Base-by-base conservation (phyloP, 108 stramenopile genomes). In the Seminavis robusta region DNA sequence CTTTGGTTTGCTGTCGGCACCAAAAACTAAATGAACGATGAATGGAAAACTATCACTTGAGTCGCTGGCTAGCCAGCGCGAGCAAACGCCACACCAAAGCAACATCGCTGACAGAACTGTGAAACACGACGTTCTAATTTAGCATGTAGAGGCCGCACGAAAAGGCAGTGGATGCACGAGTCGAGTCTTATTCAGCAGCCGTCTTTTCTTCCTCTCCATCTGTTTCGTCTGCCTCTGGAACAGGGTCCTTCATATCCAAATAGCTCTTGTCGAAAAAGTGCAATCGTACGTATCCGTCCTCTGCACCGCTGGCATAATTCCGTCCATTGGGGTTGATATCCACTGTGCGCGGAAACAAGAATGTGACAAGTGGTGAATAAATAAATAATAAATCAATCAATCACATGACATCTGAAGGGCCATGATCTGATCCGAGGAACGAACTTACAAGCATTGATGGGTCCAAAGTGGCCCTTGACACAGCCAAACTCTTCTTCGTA, bases 381-480 rank as follows among this genome's bases (percentile, higher is more conserved):
- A 8, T 45, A 11, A 51, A 31, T 31, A 17, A 27, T 30, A 10
- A 51, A 51, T 31, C 9, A 10, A 7, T 51, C 9, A 27, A 31
- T 6, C 24, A 11, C 10, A 26, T 16, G 17, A 16, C 44, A 8
- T 8, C n/a, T 45, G 5, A n/a, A 43, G 42, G 21, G 15, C 17
- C 42, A 6, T 0, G 0, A 27, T 50, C 17, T 0, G 24, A 5
- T 9, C 8, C 9, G 11, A 1, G 0, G n/a, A 50, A 21, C 26
- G 21, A 53, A 69, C 68, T 60, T 55, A 69, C 68, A 36, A 29
- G 97, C 97, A 77, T 98, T 99, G 71, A 99, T 96, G 37, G 98
- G 97, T 27, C 98, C 98, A 64, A 99, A 99, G 61, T 99, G 98
- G 13, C 98, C 98, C 79, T 96, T 95, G 49, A 98, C 96, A 25